Evolutionary conservation across 2,329 filamentous ascomycete genomes (phyloP).

Genomic region (Xylariaceae sp.): DNA sequence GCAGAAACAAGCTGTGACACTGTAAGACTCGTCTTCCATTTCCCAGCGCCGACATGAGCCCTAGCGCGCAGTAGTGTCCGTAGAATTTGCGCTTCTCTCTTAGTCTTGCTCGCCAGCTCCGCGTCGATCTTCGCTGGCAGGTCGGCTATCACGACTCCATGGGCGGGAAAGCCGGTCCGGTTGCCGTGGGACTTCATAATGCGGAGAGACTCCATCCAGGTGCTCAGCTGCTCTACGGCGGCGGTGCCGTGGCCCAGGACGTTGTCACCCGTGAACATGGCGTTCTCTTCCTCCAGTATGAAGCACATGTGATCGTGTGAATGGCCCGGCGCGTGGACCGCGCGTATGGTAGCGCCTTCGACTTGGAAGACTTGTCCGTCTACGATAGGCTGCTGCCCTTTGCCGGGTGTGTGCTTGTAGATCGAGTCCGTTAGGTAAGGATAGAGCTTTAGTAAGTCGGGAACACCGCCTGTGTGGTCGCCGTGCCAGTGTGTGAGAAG

Average conservation of each 20-base stretch:
- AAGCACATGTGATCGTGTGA: conserved; percentile 82
- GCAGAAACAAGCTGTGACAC: conserved; percentile 49
- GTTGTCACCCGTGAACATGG: conserved; percentile 87
- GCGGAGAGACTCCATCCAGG: conserved; percentile 52
- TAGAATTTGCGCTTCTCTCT: conserved; percentile 78
- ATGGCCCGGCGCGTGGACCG: conserved; percentile 63
- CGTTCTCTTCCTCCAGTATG: conserved; percentile 75
- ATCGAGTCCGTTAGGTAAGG: conserved; percentile 61
- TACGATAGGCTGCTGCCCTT: conserved; percentile 57
- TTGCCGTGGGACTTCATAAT: conserved; percentile 66
- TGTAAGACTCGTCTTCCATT: conserved; percentile 33
- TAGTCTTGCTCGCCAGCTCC: conserved; percentile 78
- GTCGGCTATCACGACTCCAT: conserved; percentile 77
- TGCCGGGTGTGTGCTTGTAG: conserved; percentile 67
- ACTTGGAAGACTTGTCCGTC: conserved; percentile 58
- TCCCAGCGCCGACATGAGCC: neutral
- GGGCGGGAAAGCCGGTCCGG: conserved; percentile 79
- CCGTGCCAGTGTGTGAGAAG: conserved; percentile 90
- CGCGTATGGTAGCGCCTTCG: conserved; percentile 44
- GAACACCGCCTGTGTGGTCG: conserved; percentile 81
- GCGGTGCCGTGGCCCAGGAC: conserved; percentile 83
- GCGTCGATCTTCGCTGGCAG: conserved; percentile 74
- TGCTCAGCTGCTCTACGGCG: conserved; percentile 76
- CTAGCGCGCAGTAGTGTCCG: conserved; percentile 54
- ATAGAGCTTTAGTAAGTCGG: conserved; percentile 66